Base-by-base conservation (phyloP, 345 rosid genomes). In the Dipteronia sinensis region DNA sequence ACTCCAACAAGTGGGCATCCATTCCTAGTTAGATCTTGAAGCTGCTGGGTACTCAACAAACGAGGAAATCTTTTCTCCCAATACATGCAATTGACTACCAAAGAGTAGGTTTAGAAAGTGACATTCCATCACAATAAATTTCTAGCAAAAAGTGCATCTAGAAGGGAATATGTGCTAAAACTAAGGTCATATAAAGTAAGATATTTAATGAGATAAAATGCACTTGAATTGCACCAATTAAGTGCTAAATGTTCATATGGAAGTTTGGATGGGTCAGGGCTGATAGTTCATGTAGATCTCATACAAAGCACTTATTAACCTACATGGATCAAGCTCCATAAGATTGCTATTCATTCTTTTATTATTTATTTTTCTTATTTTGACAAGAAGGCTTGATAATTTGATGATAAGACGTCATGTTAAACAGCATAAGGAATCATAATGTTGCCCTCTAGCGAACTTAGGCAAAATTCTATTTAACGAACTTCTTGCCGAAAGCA, bases 41-140 rank as follows among this genome's bases (percentile, higher is more conserved):
- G 71, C 87, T 93, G 98, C 82, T 78, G 77, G 44, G 80, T 89
- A 86, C 86, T 92, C 75, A 95, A 80, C 77, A 95, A 83, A 59
- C 88, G 85, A 1, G 98, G 98, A 87, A 90, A 95, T 72, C 98
- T 86, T 81, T 84, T 86, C 85, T 95, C 99, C 99, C 99, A 95
- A 68, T 95, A 95, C 93, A 93, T 92, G 87, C 99, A 93, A 83
- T 95, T 95, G 40, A 95, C 99, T 95, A 87, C 75, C 82, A 61
- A 7, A 61, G 13, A 68, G 61, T 19, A 79, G 65, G 71, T 66
- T 75, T 66, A 40, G 73, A 66, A 70, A 68, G 67, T 73, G 11
- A 31, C 2, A 44, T 62, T 22, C 56, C n/a, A 59, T 23, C 53
- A 10, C 67, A 64, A 25, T 34, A 19, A 12, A 44, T 40, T 40